phyloP scores from a whole-genome alignment of 169 alveolate species.

The Cryptosporidium muris region DNA sequence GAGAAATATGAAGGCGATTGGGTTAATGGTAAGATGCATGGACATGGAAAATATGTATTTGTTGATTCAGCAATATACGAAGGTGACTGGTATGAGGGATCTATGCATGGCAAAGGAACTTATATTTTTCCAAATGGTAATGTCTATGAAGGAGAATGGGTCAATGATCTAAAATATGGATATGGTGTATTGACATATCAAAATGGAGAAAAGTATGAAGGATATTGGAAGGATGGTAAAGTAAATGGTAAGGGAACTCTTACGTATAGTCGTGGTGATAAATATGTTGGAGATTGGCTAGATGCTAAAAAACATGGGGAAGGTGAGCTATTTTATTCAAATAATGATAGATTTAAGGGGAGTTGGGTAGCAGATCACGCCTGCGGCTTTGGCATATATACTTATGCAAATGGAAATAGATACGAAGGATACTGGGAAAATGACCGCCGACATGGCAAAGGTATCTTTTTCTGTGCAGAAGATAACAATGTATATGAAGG shows the following conservation, averaged over 20 bases:
- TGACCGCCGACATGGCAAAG: slow-evolving; percentile 90
- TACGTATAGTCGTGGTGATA: slow-evolving; percentile 87
- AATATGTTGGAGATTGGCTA: slow-evolving; percentile 93
- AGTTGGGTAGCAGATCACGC: slow-evolving; percentile 95
- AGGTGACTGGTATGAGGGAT: slow-evolving; percentile 95
- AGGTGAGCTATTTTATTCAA: slow-evolving; percentile 92
- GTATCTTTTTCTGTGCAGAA: slow-evolving; percentile 88
- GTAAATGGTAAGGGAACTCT: slow-evolving; percentile 93
- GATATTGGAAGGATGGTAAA: slow-evolving; percentile 92
- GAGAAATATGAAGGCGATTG: slow-evolving; percentile 93
- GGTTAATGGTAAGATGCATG: slow-evolving; percentile 93
- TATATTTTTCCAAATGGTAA: slow-evolving; percentile 90
- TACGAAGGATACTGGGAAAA: slow-evolving; percentile 92
- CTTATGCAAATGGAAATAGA: slow-evolving; percentile 91
- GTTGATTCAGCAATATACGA: slow-evolving; percentile 93
- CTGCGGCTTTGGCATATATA: slow-evolving; percentile 91
- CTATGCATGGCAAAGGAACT: slow-evolving; percentile 93
- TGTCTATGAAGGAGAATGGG: slow-evolving; percentile 95
- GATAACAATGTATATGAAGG: slow-evolving; percentile 89
- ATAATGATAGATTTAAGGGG: slow-evolving; percentile 88
- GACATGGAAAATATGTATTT: slow-evolving; percentile 90
- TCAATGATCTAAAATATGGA: slow-evolving; percentile 91
- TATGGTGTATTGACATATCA: slow-evolving; percentile 87
- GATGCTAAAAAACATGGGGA: slow-evolving; percentile 92
- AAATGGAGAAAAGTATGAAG: slow-evolving; percentile 92